Evolutionary conservation across 2,329 filamentous ascomycete genomes (phyloP).

Genomic region (Aureobasidium pullulans): DNA sequence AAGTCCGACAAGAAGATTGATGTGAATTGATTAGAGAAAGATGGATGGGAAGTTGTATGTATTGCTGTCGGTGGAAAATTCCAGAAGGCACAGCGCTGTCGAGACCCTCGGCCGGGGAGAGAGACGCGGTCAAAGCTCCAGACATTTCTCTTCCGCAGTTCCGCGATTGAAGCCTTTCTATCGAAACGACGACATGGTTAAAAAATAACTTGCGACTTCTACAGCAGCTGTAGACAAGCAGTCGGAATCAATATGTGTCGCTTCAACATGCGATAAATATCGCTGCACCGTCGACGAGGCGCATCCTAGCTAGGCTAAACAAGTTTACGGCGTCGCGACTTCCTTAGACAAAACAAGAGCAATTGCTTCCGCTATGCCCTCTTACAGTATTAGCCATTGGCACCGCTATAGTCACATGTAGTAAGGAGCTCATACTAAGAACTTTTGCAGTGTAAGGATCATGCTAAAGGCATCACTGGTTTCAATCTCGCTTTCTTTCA

Average conservation of each 20-base stretch:
- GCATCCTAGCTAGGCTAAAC: conserved; percentile 1
- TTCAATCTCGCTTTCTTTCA: neutral
- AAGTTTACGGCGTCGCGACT: neutral
- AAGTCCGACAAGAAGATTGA: conserved; percentile 1
- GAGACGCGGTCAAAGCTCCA: conserved; percentile 1
- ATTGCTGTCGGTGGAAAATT: conserved; percentile 6
- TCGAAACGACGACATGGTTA: no score
- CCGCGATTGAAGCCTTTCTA: neutral
- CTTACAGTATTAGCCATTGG: conserved; percentile 44
- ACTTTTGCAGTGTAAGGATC: conserved; percentile 41
- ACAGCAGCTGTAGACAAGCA: neutral
- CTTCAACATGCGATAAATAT: conserved; percentile 20
- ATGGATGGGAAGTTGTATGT: neutral
- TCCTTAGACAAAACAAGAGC: conserved; percentile 14
- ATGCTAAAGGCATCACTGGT: neutral
- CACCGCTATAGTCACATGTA: conserved; percentile 49
- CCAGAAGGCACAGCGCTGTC: conserved; percentile 4
- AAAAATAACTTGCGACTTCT: neutral
- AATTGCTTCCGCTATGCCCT: conserved; percentile 41
- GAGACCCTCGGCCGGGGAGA: neutral
- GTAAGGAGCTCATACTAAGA: conserved; percentile 43
- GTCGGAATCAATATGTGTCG: conserved; percentile 16
- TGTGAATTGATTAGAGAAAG: neutral
- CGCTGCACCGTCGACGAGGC: conserved; percentile 13
- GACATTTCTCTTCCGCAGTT: neutral